Conservation (phyloP, 768 basidiomycete species). For the Austroboletus eburneus region DNA sequence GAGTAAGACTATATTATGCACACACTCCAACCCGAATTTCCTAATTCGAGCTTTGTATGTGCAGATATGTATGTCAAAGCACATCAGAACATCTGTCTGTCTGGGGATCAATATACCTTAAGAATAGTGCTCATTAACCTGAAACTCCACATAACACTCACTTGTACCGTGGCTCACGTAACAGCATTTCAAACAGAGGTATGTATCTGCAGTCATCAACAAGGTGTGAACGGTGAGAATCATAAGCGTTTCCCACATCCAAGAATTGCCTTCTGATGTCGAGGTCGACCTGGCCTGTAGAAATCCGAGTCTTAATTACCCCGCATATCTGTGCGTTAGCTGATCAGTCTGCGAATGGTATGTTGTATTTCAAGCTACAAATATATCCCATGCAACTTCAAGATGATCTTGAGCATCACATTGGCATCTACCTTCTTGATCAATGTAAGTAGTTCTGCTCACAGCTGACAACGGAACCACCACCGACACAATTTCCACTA, state of each 20-base stretch:
- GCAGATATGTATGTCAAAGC: slow-evolving; percentile 36
- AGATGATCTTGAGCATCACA: neutral
- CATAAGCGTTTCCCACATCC: slow-evolving; percentile 41
- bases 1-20: slow-evolving; percentile 12
- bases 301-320: slow-evolving; percentile 29
- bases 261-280: slow-evolving; percentile 41
- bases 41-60: slow-evolving; percentile 27
- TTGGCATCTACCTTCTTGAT: slow-evolving; percentile 18
- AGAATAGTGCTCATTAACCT: neutral
- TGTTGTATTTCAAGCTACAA: slow-evolving; percentile 33
- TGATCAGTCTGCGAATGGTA: slow-evolving; percentile 26
- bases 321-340: slow-evolving; percentile 35
- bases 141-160: slow-evolving; percentile 1
- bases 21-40: slow-evolving; percentile 28
- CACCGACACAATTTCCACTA: slow-evolving; percentile 41
- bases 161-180: slow-evolving; percentile 15
- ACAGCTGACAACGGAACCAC: slow-evolving; percentile 44
- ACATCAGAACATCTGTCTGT: slow-evolving; percentile 33
- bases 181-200: slow-evolving; percentile 9
- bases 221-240: slow-evolving; percentile 40
- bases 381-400: neutral
- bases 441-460: slow-evolving; percentile 20
- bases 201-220: slow-evolving; percentile 36
- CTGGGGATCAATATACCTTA: slow-evolving; percentile 52
- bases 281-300: slow-evolving; percentile 8